Conservation (phyloP, 306 rosid genomes). For the Hippophae rhamnoides region DNA sequence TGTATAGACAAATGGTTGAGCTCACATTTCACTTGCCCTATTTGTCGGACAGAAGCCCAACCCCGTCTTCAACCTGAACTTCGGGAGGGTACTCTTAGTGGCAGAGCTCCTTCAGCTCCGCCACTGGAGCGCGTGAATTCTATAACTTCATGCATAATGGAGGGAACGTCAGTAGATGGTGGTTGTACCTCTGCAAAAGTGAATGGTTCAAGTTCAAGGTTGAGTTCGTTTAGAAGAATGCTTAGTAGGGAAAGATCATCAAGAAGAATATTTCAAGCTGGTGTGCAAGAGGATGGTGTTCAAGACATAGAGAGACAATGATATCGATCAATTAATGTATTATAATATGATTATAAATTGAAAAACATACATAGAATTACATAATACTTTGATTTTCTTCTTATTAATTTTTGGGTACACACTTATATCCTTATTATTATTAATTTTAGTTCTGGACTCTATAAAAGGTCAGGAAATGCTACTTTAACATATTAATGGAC, state of each 20-base stretch:
- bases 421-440: no score
- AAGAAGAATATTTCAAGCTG: slow-evolving; percentile 23
- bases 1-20: slow-evolving; percentile 58
- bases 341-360: no score
- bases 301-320: slow-evolving; percentile 53
- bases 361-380: no score
- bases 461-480: no score
- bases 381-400: no score
- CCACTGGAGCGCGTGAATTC: slow-evolving; percentile 6
- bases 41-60: slow-evolving; percentile 44
- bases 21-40: slow-evolving; percentile 44
- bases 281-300: slow-evolving; percentile 8
- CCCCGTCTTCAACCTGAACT: slow-evolving; percentile 25
- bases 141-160: slow-evolving; percentile 7
- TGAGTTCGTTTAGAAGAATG: slow-evolving; percentile 47
- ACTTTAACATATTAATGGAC: no score
- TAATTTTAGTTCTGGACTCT: no score
- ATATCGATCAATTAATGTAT: not conserved
- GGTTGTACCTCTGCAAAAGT: slow-evolving; percentile 11
- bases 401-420: no score
- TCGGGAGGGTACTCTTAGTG: slow-evolving; percentile 32
- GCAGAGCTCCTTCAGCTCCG: slow-evolving; percentile 17
- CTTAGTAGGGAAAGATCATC: slow-evolving; percentile 46
- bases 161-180: slow-evolving; percentile 30
- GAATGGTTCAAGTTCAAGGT: slow-evolving; percentile 29